phyloP scores from a whole-genome alignment of 2,329 filamentous ascomycete genomes.

The Sporothrix variecibatus region DNA sequence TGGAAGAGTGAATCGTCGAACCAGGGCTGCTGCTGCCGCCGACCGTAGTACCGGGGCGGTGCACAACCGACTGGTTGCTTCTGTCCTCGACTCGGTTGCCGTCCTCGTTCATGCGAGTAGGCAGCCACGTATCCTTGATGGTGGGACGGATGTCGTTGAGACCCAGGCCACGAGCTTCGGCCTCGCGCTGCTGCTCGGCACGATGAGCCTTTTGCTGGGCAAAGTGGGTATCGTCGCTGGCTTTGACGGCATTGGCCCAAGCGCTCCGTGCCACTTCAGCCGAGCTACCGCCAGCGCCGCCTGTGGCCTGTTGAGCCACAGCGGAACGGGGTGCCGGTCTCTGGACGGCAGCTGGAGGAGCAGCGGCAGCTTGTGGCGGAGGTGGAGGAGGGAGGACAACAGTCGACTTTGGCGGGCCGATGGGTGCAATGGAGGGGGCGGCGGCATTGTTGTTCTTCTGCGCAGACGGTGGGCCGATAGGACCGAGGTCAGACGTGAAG shows the following conservation, averaged over 20 bases:
- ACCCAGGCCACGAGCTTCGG: slow-evolving; percentile 48
- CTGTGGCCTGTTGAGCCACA: background rate
- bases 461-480: slow-evolving; percentile 43
- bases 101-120: slow-evolving; percentile 41
- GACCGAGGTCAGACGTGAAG: slow-evolving; percentile 64
- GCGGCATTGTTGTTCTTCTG: slow-evolving; percentile 27
- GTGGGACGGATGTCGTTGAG: slow-evolving; percentile 49
- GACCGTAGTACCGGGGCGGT: slow-evolving; percentile 29
- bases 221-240: slow-evolving; percentile 50
- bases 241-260: slow-evolving; percentile 48
- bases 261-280: slow-evolving; percentile 25
- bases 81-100: slow-evolving; percentile 41
- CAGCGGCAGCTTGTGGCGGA: background rate
- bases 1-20: slow-evolving; percentile 38
- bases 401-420: slow-evolving; percentile 37
- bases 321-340: background rate
- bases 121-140: slow-evolving; percentile 59
- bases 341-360: slow-evolving; percentile 8
- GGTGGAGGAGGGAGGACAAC: background rate
- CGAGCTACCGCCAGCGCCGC: background rate
- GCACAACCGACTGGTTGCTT: slow-evolving; percentile 35
- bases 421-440: slow-evolving; percentile 42
- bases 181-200: slow-evolving; percentile 47
- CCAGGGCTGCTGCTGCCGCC: slow-evolving; percentile 32
- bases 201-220: slow-evolving; percentile 44